A percentile compares a stretch with the other conserved stretches of the same genome.
Evolutionary conservation across 306 rosid genomes (phyloP).

Genomic region (Abrus pulchellus): DNA sequence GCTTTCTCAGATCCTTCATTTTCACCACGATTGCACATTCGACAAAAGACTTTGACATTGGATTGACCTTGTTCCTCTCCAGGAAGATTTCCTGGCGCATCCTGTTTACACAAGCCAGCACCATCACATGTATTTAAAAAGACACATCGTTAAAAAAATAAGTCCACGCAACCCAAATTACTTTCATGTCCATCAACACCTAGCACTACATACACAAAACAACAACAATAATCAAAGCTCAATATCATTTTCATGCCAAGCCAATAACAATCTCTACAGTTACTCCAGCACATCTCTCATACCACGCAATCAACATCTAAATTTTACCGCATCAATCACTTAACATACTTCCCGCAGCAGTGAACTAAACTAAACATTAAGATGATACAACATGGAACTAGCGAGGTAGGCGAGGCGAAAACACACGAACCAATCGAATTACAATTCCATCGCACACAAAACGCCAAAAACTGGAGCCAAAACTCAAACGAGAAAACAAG

Average conservation of each 20-base stretch:
- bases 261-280: not conserved
- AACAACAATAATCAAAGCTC: not conserved
- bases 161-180: not conserved
- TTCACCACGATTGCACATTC: constrained; percentile 92
- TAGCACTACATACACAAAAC: not conserved
- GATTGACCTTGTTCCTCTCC: constrained; percentile 84
- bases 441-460: constrained; percentile 3
- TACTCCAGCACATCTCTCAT: constrained; percentile 14
- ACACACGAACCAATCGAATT: not conserved
- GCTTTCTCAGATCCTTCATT: constrained; percentile 90
- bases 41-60: constrained; percentile 82
- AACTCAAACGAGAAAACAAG: not conserved
- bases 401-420: not conserved
- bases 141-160: not conserved
- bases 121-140: constrained; percentile 25
- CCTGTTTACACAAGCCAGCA: constrained; percentile 59
- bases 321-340: not conserved
- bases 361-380: constrained; percentile 18
- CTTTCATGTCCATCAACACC: not conserved
- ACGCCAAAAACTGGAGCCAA: not conserved
- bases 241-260: not conserved
- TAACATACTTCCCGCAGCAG: constrained; percentile 4
- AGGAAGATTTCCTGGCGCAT: constrained; percentile 58
- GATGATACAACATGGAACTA: not conserved
- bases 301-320: not conserved